phyloP scores from a whole-genome alignment of 1,284 basidiomycete genomes.

The Naganishia cerealis region DNA sequence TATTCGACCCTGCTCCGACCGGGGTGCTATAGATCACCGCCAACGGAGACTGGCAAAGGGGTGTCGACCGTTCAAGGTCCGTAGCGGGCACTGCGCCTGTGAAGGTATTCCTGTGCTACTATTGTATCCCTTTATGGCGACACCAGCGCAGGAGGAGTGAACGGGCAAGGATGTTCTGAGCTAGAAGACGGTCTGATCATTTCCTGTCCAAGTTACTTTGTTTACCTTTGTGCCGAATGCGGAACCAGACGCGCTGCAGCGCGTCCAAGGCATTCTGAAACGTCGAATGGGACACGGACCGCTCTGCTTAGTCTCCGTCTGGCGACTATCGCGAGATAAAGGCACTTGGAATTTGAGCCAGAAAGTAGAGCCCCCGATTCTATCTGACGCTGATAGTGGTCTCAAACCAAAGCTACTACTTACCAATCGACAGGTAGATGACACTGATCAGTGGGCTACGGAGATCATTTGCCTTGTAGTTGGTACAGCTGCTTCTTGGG shows the following conservation, averaged over 20 bases:
- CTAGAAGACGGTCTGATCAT: not conserved
- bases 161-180: not conserved
- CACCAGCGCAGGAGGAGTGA: slow-evolving; percentile 9
- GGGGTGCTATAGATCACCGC: slow-evolving; percentile 1
- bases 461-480: not conserved
- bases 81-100: not conserved
- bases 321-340: too few relatives aligned
- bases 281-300: not conserved
- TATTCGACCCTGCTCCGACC: not conserved
- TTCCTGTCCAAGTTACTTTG: not conserved
- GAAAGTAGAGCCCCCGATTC: too few relatives aligned
- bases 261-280: slow-evolving; percentile 4
- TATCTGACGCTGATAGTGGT: too few relatives aligned
- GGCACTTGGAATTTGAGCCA: too few relatives aligned
- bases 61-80: not conserved
- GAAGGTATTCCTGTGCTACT: not conserved
- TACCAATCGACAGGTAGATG: not conserved
- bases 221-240: not conserved
- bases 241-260: slow-evolving; percentile 4
- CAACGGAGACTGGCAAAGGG: slow-evolving; percentile 7
- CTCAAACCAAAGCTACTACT: too few relatives aligned
- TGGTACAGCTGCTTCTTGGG: not conserved
- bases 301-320: too few relatives aligned
- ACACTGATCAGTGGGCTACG: not conserved
- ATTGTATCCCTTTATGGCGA: slow-evolving; percentile 9